Evolutionary conservation across 1,284 basidiomycete species (phyloP).

Genomic region (Microbotryum violaceum): DNA sequence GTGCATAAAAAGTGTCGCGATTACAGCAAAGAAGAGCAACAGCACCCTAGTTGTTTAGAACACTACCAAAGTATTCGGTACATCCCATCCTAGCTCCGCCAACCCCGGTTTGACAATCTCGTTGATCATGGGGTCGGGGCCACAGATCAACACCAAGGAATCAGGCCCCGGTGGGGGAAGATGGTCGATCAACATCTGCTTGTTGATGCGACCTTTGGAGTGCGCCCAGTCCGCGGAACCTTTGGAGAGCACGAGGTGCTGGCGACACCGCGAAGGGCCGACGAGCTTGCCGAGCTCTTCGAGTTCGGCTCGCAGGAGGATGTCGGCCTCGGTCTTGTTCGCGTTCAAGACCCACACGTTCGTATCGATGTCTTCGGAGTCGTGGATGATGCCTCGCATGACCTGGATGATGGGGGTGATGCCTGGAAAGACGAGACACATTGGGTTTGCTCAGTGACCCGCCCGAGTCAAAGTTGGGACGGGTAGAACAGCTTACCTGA

Average conservation of each 20-base stretch:
- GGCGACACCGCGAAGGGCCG: conserved; percentile 44
- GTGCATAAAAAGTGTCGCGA: too few relatives aligned
- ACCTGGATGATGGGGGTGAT: conserved; percentile 57
- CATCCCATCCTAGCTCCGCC: conserved; percentile 21
- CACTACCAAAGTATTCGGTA: conserved; percentile 12
- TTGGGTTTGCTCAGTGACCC: neutral
- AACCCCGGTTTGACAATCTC: conserved; percentile 35
- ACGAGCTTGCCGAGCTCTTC: conserved; percentile 42
- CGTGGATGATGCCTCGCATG: conserved; percentile 49
- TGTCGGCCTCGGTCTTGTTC: conserved; percentile 51
- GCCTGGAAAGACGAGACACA: conserved; percentile 39
- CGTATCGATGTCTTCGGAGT: conserved; percentile 43
- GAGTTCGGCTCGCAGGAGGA: conserved; percentile 52
- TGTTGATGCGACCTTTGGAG: conserved; percentile 47
- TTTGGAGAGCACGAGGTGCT: conserved; percentile 49
- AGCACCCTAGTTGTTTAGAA: conserved; percentile 1
- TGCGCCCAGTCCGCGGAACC: conserved; percentile 45
- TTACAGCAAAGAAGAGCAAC: too few relatives aligned
- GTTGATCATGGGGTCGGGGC: conserved; percentile 48
- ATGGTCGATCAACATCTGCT: conserved; percentile 44
- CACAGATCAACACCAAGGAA: conserved; percentile 51
- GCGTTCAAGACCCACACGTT: conserved; percentile 52
- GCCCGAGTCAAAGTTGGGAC: neutral
- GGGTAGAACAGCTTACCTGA: conserved; percentile 42
- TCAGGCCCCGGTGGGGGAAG: conserved; percentile 43